Conservation (phyloP, 1,284 basidiomycete species). For the Pseudomicrostroma phylloplanum region DNA sequence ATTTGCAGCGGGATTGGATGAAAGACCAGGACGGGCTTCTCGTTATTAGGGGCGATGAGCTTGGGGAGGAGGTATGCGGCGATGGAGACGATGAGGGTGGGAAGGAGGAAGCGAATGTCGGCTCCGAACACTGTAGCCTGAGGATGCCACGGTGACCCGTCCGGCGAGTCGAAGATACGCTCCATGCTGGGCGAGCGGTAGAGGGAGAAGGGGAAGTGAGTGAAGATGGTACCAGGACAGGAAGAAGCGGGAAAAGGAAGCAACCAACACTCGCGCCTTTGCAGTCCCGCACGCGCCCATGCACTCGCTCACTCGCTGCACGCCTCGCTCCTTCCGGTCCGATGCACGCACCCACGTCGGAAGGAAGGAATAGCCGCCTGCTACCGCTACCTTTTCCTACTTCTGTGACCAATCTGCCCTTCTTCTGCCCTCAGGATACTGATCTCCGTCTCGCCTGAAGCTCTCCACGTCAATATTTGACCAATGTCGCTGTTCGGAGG, state of each 20-base stretch:
- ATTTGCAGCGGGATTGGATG: not conserved
- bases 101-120: not conserved
- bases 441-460: too few species aligned
- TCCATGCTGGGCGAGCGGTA: not conserved
- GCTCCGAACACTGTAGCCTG: not conserved
- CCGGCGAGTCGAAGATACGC: not conserved
- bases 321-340: too few species aligned
- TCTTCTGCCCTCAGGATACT: too few species aligned
- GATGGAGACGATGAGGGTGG: not conserved
- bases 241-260: too few species aligned
- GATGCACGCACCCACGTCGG: too few species aligned
- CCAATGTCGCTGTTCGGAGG: conserved; percentile 2
- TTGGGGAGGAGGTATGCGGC: not conserved
- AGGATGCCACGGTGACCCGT: conserved; percentile 2
- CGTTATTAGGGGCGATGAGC: not conserved
- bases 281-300: too few species aligned
- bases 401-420: too few species aligned
- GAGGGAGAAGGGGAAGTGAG: not conserved
- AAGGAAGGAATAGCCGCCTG: too few species aligned
- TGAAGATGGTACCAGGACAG: not conserved
- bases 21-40: not conserved
- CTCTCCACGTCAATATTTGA: not conserved
- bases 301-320: too few species aligned
- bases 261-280: too few species aligned
- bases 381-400: too few species aligned